Conservation (phyloP, 2,329 filamentous ascomycete genomes). For the Fusarium domesticum region DNA sequence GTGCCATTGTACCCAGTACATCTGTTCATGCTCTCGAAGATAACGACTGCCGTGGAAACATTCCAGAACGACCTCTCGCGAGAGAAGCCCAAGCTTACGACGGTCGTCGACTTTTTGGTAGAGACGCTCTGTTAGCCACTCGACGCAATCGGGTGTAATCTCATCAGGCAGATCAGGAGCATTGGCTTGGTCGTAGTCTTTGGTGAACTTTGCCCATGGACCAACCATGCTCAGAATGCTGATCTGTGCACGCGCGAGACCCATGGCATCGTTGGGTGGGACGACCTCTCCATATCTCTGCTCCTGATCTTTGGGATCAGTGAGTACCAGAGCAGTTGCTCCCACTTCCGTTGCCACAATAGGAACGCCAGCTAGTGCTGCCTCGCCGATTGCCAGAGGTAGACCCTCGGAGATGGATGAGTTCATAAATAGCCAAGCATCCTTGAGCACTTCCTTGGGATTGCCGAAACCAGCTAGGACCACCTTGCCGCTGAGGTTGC, state of each 20-base stretch:
- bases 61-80: conserved; percentile 14
- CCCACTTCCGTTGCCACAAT: conserved; percentile 22
- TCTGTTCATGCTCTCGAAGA: conserved; percentile 19
- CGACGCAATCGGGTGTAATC: conserved; percentile 11
- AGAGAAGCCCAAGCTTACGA: conserved; percentile 14
- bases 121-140: conserved; percentile 15
- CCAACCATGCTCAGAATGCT: conserved; percentile 20
- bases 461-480: conserved; percentile 19
- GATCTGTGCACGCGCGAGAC: conserved; percentile 16
- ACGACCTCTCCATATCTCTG: conserved; percentile 22
- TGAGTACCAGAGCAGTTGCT: conserved; percentile 17
- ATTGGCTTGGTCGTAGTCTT: conserved; percentile 1
- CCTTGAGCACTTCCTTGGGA: conserved; percentile 17
- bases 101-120: conserved; percentile 12
- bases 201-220: conserved; percentile 17
- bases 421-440: conserved; percentile 24
- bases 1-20: conserved; percentile 23
- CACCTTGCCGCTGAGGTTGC: conserved; percentile 9
- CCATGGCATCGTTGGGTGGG: conserved; percentile 17
- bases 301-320: conserved; percentile 15
- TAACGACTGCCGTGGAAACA: conserved; percentile 21
- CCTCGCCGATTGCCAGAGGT: conserved; percentile 19
- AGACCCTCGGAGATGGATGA: conserved; percentile 21
- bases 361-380: conserved; percentile 17
- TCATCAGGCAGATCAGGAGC: conserved; percentile 11